phyloP scores from a whole-genome alignment of 257 asterid species.

The Solanum lycopersicoides region DNA sequence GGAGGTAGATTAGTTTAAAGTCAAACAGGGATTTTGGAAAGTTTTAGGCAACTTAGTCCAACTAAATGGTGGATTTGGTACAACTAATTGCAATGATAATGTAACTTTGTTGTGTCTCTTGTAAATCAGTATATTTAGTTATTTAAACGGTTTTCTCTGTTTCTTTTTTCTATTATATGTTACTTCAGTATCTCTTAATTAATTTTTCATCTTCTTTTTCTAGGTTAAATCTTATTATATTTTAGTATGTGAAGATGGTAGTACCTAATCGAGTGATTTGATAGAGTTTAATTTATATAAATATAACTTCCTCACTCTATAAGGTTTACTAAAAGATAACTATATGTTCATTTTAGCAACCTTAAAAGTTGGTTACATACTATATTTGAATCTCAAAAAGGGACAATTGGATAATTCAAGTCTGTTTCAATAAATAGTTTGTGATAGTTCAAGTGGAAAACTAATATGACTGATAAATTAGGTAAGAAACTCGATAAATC shows the following conservation, averaged over 20 bases:
- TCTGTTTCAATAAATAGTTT: too few relatives aligned
- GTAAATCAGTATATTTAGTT: neutral
- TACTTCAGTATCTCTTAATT: neutral
- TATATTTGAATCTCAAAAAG: too few relatives aligned
- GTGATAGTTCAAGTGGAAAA: neutral
- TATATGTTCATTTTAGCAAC: neutral
- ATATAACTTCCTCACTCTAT: neutral
- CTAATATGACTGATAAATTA: neutral
- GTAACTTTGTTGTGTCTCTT: neutral
- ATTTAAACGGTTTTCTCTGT: neutral
- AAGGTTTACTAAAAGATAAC: neutral
- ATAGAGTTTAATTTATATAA: too few relatives aligned
- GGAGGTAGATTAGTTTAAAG: neutral
- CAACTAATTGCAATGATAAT: constrained; percentile 18
- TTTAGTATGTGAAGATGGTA: neutral
- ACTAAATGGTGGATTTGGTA: constrained; percentile 31
- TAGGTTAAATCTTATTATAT: neutral
- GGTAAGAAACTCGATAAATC: neutral
- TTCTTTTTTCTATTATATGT: neutral
- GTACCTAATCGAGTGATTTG: neutral
- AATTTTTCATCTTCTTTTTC: neutral
- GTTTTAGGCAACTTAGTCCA: constrained; percentile 24
- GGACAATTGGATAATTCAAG: too few relatives aligned
- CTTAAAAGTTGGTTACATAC: neutral
- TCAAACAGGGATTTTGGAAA: constrained; percentile 13